Evolutionary conservation across 179 eudicot species (phyloP).

Genomic region (Monotropa hypopitys): DNA sequence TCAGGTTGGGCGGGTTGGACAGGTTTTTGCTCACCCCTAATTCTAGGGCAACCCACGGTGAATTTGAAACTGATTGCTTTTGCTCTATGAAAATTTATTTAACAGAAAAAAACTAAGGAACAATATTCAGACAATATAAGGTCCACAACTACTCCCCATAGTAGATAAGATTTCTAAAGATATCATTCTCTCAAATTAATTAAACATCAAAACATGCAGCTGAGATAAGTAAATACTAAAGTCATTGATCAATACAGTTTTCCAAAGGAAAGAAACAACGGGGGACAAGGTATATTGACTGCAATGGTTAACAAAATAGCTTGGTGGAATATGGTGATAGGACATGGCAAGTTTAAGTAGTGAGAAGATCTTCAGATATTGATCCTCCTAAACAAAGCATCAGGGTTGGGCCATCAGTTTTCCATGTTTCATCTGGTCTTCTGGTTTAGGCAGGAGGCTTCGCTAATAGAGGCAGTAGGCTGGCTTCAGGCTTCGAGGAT

Average conservation of each 20-base stretch:
- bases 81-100: not conserved
- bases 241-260: constrained; percentile 13
- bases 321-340: constrained; percentile 50
- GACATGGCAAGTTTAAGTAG: constrained; percentile 62
- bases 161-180: not conserved
- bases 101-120: not conserved
- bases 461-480: constrained; percentile 58
- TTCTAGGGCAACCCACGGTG: not conserved
- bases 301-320: constrained; percentile 45
- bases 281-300: constrained; percentile 41
- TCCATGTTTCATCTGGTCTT: constrained; percentile 76
- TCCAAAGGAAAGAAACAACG: constrained; percentile 12
- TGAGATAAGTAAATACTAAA: not conserved
- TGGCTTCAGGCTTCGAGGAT: constrained; percentile 85
- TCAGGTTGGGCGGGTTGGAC: too few relatives aligned
- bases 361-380: constrained; percentile 48
- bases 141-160: not conserved
- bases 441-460: constrained; percentile 93
- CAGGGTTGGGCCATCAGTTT: constrained; percentile 61
- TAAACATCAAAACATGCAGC: not conserved
- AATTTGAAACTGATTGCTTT: not conserved
- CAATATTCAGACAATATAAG: not conserved
- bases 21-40: not conserved
- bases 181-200: not conserved
- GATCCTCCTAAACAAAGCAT: constrained; percentile 68